Evolutionary conservation across 2,329 filamentous ascomycete genomes (phyloP).

Genomic region (Fusarium veterinarium): DNA sequence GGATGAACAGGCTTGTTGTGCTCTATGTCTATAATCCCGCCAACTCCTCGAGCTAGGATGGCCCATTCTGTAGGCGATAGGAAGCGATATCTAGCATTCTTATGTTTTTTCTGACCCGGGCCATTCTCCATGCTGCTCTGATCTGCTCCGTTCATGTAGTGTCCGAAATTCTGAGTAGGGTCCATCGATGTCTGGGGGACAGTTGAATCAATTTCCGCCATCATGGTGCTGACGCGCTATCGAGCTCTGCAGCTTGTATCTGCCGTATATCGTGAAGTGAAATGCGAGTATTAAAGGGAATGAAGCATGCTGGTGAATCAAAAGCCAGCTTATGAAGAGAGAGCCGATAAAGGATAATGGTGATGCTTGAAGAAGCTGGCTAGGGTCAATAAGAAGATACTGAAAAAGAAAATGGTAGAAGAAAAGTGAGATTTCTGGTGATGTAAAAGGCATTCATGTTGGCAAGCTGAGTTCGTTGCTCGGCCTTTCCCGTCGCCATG

Average conservation of each 20-base stretch:
- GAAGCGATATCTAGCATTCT: slow-evolving; percentile 50
- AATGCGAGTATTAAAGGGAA: neutral
- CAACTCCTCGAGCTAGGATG: slow-evolving; percentile 60
- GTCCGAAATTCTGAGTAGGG: neutral
- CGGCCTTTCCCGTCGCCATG: neutral
- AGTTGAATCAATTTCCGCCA: neutral
- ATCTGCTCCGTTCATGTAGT: neutral
- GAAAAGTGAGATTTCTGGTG: no score
- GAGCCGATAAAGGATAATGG: neutral
- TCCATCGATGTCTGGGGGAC: neutral
- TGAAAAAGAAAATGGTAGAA: neutral
- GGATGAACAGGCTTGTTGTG: slow-evolving; percentile 56
- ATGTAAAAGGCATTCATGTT: neutral
- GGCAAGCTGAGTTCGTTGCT: neutral
- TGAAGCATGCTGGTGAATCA: neutral
- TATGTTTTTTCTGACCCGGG: neutral
- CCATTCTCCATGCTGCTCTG: neutral
- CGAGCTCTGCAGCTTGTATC: neutral
- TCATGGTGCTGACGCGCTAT: neutral
- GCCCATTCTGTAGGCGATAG: slow-evolving; percentile 59
- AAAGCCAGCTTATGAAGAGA: neutral
- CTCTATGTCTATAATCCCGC: slow-evolving; percentile 60
- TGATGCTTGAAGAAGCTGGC: neutral
- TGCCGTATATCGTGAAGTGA: neutral
- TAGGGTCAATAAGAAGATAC: neutral